Percentiles rank a stretch among this genome's conserved stretches.
Conservation (phyloP, 163 green algal species). For the Chloroidium sp. region DNA sequence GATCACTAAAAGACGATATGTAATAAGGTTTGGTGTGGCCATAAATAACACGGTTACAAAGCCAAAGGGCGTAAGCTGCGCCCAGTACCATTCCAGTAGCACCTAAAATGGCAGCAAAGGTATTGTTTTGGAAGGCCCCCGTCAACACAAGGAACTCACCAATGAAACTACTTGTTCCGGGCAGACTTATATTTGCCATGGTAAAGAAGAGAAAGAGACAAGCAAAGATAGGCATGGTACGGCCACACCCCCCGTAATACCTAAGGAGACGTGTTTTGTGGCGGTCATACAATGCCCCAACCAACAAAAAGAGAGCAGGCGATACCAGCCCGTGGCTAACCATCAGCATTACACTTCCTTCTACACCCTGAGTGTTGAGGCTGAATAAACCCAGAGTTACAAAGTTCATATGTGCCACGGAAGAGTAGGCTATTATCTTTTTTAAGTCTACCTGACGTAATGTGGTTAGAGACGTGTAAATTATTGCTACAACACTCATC, state of each 20-base stretch:
- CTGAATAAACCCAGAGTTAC: conserved; percentile 60
- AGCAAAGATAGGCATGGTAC: conserved; percentile 53
- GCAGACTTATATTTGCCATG: conserved; percentile 58
- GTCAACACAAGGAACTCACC: conserved; percentile 49
- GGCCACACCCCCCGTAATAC: conserved; percentile 45
- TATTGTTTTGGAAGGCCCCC: conserved; percentile 46
- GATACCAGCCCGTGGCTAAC: conserved; percentile 38
- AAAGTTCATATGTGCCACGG: conserved; percentile 63
- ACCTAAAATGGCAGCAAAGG: conserved; percentile 42
- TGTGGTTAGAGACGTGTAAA: conserved; percentile 58
- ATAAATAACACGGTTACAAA: conserved; percentile 44
- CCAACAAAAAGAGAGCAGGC: conserved; percentile 46
- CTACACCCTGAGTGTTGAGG: conserved; percentile 51
- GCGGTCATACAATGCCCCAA: conserved; percentile 48
- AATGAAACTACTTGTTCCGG: conserved; percentile 53
- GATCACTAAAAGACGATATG: conserved; percentile 32
- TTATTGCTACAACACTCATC: conserved; percentile 51
- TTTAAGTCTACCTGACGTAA: conserved; percentile 53
- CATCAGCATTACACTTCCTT: conserved; percentile 58
- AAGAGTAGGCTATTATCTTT: conserved; percentile 66
- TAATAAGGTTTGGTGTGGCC: conserved; percentile 35
- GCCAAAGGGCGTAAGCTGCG: conserved; percentile 42
- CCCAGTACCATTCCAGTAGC: conserved; percentile 39
- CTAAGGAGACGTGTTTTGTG: conserved; percentile 52
- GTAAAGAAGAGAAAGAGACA: conserved; percentile 58